These are phyloP conservation scores for Aphanomyces stellatus DNA, from an alignment of 352 stramenopile species.

Conservation along the genomic window DNA sequence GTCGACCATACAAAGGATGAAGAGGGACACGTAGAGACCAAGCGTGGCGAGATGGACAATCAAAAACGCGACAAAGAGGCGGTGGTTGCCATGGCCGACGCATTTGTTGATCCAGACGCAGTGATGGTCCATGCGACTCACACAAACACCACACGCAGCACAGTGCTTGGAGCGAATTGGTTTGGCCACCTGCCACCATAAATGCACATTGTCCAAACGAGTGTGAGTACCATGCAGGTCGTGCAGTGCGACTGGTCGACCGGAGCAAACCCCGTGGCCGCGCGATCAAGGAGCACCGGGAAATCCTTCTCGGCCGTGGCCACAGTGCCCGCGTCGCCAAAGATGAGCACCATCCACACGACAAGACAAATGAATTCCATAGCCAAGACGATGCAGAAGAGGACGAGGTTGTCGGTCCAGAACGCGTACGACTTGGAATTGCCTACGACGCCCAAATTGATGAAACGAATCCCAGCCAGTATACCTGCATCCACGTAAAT, in stretches of 20 bases:
- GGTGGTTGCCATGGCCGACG: constrained; percentile 73
- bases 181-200: constrained; percentile 41
- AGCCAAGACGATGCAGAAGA: background rate
- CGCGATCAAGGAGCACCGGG: constrained; percentile 37
- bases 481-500: background rate
- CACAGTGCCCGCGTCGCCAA: background rate
- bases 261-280: constrained; percentile 32
- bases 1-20: constrained; percentile 26
- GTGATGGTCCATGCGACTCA: constrained; percentile 81
- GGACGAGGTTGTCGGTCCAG: background rate
- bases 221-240: constrained; percentile 36
- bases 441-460: too few relatives aligned
- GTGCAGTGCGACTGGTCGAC: constrained; percentile 45
- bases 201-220: background rate
- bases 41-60: constrained; percentile 50
- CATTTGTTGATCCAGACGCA: constrained; percentile 83
- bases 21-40: constrained; percentile 36
- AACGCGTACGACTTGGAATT: background rate
- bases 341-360: background rate
- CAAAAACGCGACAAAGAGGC: constrained; percentile 69
- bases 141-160: constrained; percentile 57
- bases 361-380: background rate
- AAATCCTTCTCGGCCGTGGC: background rate
- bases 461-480: background rate
- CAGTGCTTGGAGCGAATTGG: constrained; percentile 79